Base-by-base conservation (phyloP, 2,329 filamentous ascomycete species). In the Colletotrichum costaricense region DNA sequence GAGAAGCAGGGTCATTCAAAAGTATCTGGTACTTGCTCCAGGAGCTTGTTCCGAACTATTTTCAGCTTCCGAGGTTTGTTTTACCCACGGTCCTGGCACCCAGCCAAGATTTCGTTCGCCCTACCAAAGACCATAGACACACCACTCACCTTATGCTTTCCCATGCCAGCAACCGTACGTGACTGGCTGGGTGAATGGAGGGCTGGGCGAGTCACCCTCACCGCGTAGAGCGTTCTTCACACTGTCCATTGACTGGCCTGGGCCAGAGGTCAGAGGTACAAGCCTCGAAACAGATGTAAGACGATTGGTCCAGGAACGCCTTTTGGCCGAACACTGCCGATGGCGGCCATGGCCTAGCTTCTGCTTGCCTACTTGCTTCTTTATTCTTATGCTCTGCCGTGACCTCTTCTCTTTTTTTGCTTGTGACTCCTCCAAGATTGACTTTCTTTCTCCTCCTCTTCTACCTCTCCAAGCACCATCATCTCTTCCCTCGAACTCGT, bases 271-370 rank as follows among this genome's bases (percentile, higher is more conserved):
- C 56, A 73, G 60, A 73, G 70, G 70, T 73, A 73, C 70, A 55
- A 60, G 46, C 67, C 67, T 73, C 70, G 67, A 70, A 73, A 73
- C 70, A 73, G 67, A 66, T 73, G 67, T 70, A 70, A 73, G 70
- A 73, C 70, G 70, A 70, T 73, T 73, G 67, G 70, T 42, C 67
- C 60, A 73, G 70, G 67, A 66, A 73, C 67, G 70, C 72, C 72
- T 72, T 74, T 74, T 74, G 72, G 68, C 72, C 72, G 72, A 74
- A 74, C 55, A 74, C 72, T 72, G 63, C 72, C 72, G 72, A 72
- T 67, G 63, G 54, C 54, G 19, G 57, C 72, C 68, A 72, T 69
- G 69, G 42, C 46, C 49, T 38, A 65, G 70, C 67, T 65, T 67
- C 67, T 74, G 71, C 74, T 63, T 30, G 49, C 14, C 54, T 71